Evolutionary conservation across 192 early-diverging fungal species (phyloP), one percentile per base, ranked within the genome.

Genomic region (Chytriomyces confervae): DNA sequence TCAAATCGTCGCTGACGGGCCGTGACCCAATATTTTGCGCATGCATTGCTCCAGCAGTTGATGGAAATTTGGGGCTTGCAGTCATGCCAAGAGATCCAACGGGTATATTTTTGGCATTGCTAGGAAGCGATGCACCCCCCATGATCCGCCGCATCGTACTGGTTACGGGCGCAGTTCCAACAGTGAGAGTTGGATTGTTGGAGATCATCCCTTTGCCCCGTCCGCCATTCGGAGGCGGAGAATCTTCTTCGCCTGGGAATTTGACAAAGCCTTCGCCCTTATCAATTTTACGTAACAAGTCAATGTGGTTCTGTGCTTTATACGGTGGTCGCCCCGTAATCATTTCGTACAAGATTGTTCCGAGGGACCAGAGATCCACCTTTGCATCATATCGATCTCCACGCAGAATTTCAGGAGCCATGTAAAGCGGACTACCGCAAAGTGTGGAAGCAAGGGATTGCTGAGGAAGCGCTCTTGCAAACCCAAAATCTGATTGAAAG

Each of bases 361-460:
- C 98, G 6, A 98, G 92, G 68, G 93, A 94, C 98, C 98, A 99
- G 24, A 99, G 79, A 83, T 99, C 98, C 0, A 95, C 96, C 78
- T 95, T 95, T 36, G 96, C 94, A 44, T 95, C 94, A 80, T 98
- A 99, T 51, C 92, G 95, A 82, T 99, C 93, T 48, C 95, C 94
- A 18, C 92, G 82, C 11, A 95, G 76, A 48, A 95, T 89, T 75
- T 95, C 93, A 6, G 94, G 94, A 0, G 93, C 94, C 96, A 97
- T 97, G 80, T 97, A 98, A 11, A 99, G 87, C 7, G 97, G 97
- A 13, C 95, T 97, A 1, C 98, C 98, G 72, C 98, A 99, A 43
- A 99, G 86, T 1, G 97, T 99, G 50, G 96, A 94, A 0, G 96
- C 97, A 68, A 99, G 81, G n/a, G 91, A 93, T 5, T 92, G 88